These are phyloP conservation scores for Hyaloscypha variabilis DNA, from an alignment of 495 filamentous ascomycete genomes.

Conservation along the genomic window DNA sequence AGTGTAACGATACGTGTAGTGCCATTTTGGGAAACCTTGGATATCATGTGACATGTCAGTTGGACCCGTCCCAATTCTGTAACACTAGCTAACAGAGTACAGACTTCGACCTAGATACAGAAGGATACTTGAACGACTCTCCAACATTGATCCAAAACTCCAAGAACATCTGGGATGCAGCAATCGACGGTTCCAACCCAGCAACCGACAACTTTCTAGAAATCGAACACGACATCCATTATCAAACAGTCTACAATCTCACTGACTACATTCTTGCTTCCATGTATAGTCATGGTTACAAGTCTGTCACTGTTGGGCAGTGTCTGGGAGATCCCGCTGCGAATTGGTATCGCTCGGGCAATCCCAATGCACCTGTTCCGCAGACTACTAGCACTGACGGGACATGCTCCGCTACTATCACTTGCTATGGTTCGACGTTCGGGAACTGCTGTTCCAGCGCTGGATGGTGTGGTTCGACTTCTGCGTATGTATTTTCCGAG, in stretches of 20 bases:
- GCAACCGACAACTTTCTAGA: conserved; percentile 56
- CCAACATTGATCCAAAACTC: conserved; percentile 64
- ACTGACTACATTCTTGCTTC: conserved; percentile 72
- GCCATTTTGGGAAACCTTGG: conserved; percentile 63
- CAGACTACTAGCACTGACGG: conserved; percentile 22
- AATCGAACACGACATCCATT: conserved; percentile 81
- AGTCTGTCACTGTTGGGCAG: conserved; percentile 70
- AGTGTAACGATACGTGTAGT: conserved; percentile 61
- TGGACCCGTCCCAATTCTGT: background rate
- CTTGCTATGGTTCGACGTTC: conserved; percentile 25
- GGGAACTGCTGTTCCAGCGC: conserved; percentile 29
- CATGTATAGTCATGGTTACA: conserved; percentile 60
- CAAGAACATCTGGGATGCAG: conserved; percentile 71
- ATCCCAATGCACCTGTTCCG: conserved; percentile 14
- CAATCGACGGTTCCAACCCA: conserved; percentile 50
- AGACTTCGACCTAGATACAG: conserved; percentile 80
- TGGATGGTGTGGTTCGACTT: conserved; percentile 22
- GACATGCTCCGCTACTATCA: conserved; percentile 15
- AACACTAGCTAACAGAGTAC: conserved; percentile 27
- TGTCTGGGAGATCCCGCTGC: conserved; percentile 70
- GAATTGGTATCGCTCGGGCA: conserved; percentile 69
- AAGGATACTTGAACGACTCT: conserved; percentile 70
- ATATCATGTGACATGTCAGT: conserved; percentile 61
- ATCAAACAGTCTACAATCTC: conserved; percentile 75
- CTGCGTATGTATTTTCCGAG: background rate